Conservation (phyloP, 805 yeast species). For the Saturnispora mendoncae region DNA sequence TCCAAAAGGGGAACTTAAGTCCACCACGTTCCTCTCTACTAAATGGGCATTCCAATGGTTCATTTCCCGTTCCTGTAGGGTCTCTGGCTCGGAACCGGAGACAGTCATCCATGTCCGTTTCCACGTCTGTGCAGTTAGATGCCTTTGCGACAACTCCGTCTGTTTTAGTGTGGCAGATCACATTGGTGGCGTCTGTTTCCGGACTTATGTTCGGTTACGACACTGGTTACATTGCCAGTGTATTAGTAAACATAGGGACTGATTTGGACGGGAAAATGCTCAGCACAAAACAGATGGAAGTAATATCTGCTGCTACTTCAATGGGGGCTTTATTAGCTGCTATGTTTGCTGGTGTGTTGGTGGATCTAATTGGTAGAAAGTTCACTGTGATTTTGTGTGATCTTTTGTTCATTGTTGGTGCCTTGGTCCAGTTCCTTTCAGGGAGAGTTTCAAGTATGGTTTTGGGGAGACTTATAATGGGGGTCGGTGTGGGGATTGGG, state of each 20-base stretch:
- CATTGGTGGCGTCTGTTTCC: conserved; percentile 76
- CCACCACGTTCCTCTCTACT: too few species aligned
- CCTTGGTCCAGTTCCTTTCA: conserved; percentile 74
- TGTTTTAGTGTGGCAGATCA: conserved; percentile 53
- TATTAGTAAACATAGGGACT: conserved; percentile 69
- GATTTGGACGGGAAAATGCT: conserved; percentile 57
- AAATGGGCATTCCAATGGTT: too few species aligned
- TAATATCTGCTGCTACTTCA: conserved; percentile 89
- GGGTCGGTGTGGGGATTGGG: conserved; percentile 94
- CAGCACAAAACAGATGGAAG: conserved; percentile 72
- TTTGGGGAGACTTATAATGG: conserved; percentile 84
- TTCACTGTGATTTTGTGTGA: conserved; percentile 78
- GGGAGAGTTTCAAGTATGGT: conserved; percentile 84
- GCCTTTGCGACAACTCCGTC: conserved; percentile 39
- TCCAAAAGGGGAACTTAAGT: too few species aligned
- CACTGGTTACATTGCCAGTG: conserved; percentile 93
- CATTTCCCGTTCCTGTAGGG: too few species aligned
- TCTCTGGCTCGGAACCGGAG: background rate
- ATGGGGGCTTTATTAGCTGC: conserved; percentile 85
- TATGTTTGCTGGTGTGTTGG: conserved; percentile 65
- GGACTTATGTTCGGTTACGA: conserved; percentile 98
- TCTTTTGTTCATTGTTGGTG: conserved; percentile 73
- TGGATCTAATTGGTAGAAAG: conserved; percentile 80
- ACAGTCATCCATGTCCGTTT: background rate
- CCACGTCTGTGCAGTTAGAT: background rate